Evolutionary conservation across 2,329 filamentous ascomycete genomes (phyloP), one percentile per base, ranked within the genome.

Genomic region (Didymella keratinophila): DNA sequence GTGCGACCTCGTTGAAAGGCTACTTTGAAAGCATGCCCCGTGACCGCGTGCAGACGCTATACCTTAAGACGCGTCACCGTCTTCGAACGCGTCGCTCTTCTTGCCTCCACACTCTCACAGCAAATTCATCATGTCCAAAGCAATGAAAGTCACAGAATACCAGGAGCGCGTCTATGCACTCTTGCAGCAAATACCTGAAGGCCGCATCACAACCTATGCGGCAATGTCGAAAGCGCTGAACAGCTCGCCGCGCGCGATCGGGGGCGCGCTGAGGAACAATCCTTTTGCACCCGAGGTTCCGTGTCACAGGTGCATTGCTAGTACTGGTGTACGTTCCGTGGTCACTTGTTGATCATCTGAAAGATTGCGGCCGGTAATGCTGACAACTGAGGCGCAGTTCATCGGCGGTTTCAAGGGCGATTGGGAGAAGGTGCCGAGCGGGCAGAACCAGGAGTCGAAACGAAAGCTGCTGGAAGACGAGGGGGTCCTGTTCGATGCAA

Each of bases 201-300:
- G 92, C 30, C 82, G 82, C 52, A 89, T 93, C 70, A 92, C 90
- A 0, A 94, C 92, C 0, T 96, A 97, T 78, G 89, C 85, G 3
- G 82, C 89, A 1, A 80, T 96, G 52, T 87, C 92, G 0, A 82
- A 82, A 9, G 84, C 89, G 57, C 82, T 94, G 16, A 76, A 80
- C 11, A 92, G 90, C 21, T 91, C 89, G 3, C 89, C 91, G 1
- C 83, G 91, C 41, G 91, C 91, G 0, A 86, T 95, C 5, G 91
- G 91, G 16, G 92, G 90, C 58, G 91, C 91, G 1, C 81, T 96
- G 71, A 84, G 89, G 18, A 81, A 78, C 34, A 96, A 96, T 72
- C 92, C 92, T 0, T 96, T 94, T 69, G 92, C 92, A 14, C 92
- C 92, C 0, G 83, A 86, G 32, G 89, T 94, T 4, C 92, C 92